Evolutionary conservation across 2,329 filamentous ascomycete genomes (phyloP).

Genomic region (Pseudocercospora ulei): DNA sequence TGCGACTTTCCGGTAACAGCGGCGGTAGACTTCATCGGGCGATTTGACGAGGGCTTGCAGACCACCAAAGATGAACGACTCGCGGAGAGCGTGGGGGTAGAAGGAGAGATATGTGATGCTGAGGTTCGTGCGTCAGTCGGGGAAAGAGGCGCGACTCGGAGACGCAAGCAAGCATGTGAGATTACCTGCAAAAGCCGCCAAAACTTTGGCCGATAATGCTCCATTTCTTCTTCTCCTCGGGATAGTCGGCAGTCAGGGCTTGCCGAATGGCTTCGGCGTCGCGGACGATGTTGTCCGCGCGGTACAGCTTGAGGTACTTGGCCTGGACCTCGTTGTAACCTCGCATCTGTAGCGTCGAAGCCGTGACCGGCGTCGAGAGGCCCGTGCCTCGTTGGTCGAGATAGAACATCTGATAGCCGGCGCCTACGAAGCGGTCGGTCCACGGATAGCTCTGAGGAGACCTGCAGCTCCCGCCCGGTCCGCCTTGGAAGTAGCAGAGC

Average conservation of each 20-base stretch:
- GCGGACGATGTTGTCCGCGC: conserved; percentile 80
- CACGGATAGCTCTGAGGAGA: conserved; percentile 64
- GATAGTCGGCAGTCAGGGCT: conserved; percentile 60
- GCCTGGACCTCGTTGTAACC: conserved; percentile 59
- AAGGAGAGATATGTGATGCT: conserved; percentile 71
- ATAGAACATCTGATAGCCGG: conserved; percentile 72
- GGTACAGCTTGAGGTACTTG: conserved; percentile 71
- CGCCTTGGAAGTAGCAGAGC: conserved; percentile 70
- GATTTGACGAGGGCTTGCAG: conserved; percentile 64
- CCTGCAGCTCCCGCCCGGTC: conserved; percentile 68
- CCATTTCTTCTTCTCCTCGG: conserved; percentile 65
- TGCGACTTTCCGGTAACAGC: conserved; percentile 58
- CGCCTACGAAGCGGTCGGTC: conserved; percentile 60
- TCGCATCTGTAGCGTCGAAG: conserved; percentile 57
- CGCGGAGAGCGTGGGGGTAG: conserved; percentile 59
- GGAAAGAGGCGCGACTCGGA: neutral
- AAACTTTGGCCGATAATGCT: conserved; percentile 83
- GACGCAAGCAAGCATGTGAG: neutral
- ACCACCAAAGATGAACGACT: conserved; percentile 75
- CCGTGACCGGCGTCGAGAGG: conserved; percentile 68
- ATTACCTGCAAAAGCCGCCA: conserved; percentile 68
- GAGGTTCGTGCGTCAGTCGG: neutral
- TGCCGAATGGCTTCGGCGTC: conserved; percentile 80
- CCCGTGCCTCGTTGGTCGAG: conserved; percentile 91
- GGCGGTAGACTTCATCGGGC: conserved; percentile 65